Evolutionary conservation across 2,329 filamentous ascomycete genomes (phyloP).

Genomic region (Alternaria angustiovoidea): DNA sequence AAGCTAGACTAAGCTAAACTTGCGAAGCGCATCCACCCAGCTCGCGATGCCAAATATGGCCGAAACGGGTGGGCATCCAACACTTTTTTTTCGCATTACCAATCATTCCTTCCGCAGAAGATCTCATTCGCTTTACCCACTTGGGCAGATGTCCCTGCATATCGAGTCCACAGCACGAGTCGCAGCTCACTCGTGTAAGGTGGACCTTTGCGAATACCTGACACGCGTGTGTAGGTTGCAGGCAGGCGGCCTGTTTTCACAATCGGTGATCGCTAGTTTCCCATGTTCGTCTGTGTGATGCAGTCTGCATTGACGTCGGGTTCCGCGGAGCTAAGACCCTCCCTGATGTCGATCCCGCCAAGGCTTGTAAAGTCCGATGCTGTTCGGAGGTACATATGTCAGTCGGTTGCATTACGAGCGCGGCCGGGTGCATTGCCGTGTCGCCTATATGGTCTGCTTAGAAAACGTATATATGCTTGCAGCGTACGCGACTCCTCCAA

Average conservation of each 20-base stretch:
- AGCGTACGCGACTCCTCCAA: background rate
- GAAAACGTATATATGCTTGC: background rate
- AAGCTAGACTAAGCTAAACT: conserved; percentile 8
- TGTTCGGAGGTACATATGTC: background rate
- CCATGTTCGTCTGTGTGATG: background rate
- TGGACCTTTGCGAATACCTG: conserved; percentile 1
- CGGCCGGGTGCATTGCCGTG: background rate
- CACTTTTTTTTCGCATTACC: conserved; percentile 10
- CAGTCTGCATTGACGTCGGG: background rate
- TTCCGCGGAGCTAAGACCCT: background rate
- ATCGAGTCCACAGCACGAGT: conserved; percentile 7
- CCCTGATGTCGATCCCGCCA: conserved; percentile 11
- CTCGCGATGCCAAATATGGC: background rate
- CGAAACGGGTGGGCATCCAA: background rate
- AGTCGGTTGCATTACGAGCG: conserved; percentile 11
- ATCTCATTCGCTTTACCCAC: conserved; percentile 3
- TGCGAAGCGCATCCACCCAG: conserved; percentile 4
- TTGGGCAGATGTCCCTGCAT: conserved; percentile 11
- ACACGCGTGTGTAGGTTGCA: conserved; percentile 1
- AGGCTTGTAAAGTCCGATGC: conserved; percentile 7
- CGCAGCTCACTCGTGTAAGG: conserved; percentile 1
- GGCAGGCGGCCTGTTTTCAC: background rate
- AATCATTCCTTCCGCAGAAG: conserved; percentile 3
- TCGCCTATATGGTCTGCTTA: conserved; percentile 14
- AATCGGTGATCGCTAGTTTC: conserved; percentile 4